phyloP scores from a whole-genome alignment of 257 asterid genomes.

The Primulina eburnea region DNA sequence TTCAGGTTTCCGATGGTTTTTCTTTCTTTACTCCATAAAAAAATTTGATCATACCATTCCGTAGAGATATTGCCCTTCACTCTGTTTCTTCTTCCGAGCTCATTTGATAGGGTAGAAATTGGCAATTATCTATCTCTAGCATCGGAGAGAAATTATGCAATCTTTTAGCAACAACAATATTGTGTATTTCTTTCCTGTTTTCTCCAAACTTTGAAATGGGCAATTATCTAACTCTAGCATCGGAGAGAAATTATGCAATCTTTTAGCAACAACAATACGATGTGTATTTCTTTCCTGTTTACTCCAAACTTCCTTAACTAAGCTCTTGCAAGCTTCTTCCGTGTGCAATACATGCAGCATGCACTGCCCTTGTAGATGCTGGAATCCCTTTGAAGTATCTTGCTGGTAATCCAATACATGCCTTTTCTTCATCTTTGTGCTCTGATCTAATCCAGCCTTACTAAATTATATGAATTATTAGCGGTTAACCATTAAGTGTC shows the following conservation, averaged over 20 bases:
- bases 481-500: constrained; percentile 26
- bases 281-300: neutral
- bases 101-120: neutral
- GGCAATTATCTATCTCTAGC: neutral
- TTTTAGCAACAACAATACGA: neutral
- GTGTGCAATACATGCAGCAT: constrained; percentile 91
- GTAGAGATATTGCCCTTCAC: neutral
- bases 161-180: neutral
- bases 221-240: neutral
- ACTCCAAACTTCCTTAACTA: constrained; percentile 54
- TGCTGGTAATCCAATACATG: constrained; percentile 49
- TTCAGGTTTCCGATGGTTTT: neutral
- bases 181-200: constrained; percentile 1
- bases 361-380: constrained; percentile 91
- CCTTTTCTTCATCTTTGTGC: constrained; percentile 8
- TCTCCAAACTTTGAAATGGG: constrained; percentile 22
- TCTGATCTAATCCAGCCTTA: constrained; percentile 2
- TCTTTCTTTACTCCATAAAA: neutral
- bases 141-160: neutral
- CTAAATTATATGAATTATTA: constrained; percentile 17
- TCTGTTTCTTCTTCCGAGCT: constrained; percentile 1
- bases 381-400: constrained; percentile 83
- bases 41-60: constrained; percentile 3
- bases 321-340: constrained; percentile 70
- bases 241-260: neutral